A percentile compares a stretch with the other conserved stretches of the same genome.
Conservation (phyloP, 108 stramenopile genomes). For the Nitzschia putrida region DNA sequence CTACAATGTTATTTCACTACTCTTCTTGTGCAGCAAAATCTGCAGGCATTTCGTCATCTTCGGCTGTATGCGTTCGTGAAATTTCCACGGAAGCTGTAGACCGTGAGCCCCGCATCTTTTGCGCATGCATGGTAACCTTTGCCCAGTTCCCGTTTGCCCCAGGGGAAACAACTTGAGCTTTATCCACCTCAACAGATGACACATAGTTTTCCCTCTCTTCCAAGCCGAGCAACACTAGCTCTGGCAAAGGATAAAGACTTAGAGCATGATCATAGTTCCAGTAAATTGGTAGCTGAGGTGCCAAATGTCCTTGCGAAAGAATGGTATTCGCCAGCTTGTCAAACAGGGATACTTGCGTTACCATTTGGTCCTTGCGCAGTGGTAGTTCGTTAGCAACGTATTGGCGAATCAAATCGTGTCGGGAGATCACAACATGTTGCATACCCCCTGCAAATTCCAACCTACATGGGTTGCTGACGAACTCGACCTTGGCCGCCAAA, state of each 20-base stretch:
- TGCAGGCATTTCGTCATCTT: neutral
- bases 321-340: conserved; percentile 71
- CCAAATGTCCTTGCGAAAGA: conserved; percentile 90
- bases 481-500: conserved; percentile 9
- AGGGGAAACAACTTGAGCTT: conserved; percentile 8
- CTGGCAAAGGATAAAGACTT: conserved; percentile 89
- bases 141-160: conserved; percentile 13
- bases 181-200: neutral
- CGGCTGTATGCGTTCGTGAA: neutral
- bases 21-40: neutral
- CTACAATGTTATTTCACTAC: too few relatives aligned
- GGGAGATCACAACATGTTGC: conserved; percentile 89
- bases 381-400: conserved; percentile 73
- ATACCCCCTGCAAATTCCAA: conserved; percentile 68
- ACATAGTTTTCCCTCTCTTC: conserved; percentile 24
- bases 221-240: conserved; percentile 73
- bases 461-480: conserved; percentile 87
- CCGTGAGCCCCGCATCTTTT: neutral
- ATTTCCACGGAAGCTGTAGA: neutral
- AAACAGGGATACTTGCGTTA: conserved; percentile 3
- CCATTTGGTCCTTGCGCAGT: neutral
- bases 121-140: conserved; percentile 12
- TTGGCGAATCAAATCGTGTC: conserved; percentile 85
- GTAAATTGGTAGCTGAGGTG: conserved; percentile 78
- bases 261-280: conserved; percentile 93